These are phyloP conservation scores for Apiospora aurea DNA, from an alignment of 2,329 filamentous ascomycete species.

Conservation along the genomic window DNA sequence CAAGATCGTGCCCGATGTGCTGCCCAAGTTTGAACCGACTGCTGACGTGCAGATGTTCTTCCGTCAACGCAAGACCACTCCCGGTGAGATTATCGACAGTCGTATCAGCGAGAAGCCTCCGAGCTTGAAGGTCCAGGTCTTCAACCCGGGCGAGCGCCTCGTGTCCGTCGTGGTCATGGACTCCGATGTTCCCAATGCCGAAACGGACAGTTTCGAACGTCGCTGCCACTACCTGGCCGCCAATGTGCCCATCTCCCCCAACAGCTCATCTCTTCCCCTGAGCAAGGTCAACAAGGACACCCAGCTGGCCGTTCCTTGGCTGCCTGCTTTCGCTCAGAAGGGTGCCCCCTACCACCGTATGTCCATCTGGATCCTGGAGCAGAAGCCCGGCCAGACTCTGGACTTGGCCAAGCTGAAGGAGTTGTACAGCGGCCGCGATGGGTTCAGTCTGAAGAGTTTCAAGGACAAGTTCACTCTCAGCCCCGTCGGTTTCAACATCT, in stretches of 20 bases:
- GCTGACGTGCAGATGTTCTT: constrained; percentile 87
- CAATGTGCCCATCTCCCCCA: constrained; percentile 62
- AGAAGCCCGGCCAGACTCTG: constrained; percentile 66
- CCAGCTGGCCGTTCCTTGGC: constrained; percentile 80
- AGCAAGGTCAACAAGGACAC: constrained; percentile 63
- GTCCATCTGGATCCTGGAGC: constrained; percentile 83
- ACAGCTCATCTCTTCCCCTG: constrained; percentile 69
- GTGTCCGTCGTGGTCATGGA: constrained; percentile 88
- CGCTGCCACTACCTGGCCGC: constrained; percentile 88
- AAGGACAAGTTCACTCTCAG: constrained; percentile 71
- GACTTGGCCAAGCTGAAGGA: constrained; percentile 65
- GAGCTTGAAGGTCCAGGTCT: constrained; percentile 83
- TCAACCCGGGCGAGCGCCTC: constrained; percentile 80
- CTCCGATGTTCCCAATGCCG: constrained; percentile 84
- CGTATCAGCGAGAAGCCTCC: constrained; percentile 75
- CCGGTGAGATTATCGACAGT: constrained; percentile 81
- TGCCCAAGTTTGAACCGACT: constrained; percentile 79
- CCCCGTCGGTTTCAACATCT: constrained; percentile 84
- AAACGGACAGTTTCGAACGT: constrained; percentile 77
- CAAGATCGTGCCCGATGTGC: constrained; percentile 85
- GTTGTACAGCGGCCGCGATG: constrained; percentile 62
- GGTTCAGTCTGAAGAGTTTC: constrained; percentile 79
- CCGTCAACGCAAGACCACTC: constrained; percentile 70
- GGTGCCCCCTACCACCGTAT: constrained; percentile 91
- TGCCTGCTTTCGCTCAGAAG: constrained; percentile 87